Evolutionary conservation across 176 grass and related monocot genomes (phyloP), one percentile per base, ranked within the genome.

Genomic region (Bromus sterilis): DNA sequence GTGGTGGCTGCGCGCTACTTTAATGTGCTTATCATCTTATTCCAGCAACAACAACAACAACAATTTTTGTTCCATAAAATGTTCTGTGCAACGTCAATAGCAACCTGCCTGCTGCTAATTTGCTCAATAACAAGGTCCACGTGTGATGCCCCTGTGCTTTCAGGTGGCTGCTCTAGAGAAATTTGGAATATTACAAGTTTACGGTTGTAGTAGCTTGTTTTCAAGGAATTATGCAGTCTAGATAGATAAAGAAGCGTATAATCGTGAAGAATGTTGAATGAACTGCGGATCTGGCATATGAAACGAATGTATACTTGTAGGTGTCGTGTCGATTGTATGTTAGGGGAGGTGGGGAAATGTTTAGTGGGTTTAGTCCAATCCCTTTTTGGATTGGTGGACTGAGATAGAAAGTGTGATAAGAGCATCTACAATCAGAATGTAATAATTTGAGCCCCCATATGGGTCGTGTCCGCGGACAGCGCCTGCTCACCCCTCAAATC

Each of bases 261-360:
- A 6, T 11, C 25, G 16, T 43, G 24, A 78, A 78, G 16, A 62
- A 43, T 29, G 58, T 43, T 31, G 15, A 39, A 14, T 68, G 34
- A 40, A 25, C 66, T 69, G 35, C 13, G 28, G 56, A 74, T 57
- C 15, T 30, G 35, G 10, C 62, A 84, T 68, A 15, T 24, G 5
- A 78, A 69, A 58, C 12, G 62, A 84, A 84, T 69, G 28, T 78
- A 72, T 44, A 46, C 68, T 29, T 72, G 13, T 42, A 72, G 25
- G 25, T 72, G 14, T 18, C 25, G 40, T 30, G 24, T 72, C 1
- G 41, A 20, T 28, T 72, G 40, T 71, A 18, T 41, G 68, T 11
- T 30, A 46, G 40, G 68, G 41, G 15, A 46, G 8, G 41, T 30
- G 13, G 41, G 26, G 41, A 48, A 72, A 71, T 44, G 39, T 30